Evolutionary conservation across 2,329 filamentous ascomycete genomes (phyloP), one percentile per base, ranked within the genome.

Genomic region (Pseudogymnoascus sp.): DNA sequence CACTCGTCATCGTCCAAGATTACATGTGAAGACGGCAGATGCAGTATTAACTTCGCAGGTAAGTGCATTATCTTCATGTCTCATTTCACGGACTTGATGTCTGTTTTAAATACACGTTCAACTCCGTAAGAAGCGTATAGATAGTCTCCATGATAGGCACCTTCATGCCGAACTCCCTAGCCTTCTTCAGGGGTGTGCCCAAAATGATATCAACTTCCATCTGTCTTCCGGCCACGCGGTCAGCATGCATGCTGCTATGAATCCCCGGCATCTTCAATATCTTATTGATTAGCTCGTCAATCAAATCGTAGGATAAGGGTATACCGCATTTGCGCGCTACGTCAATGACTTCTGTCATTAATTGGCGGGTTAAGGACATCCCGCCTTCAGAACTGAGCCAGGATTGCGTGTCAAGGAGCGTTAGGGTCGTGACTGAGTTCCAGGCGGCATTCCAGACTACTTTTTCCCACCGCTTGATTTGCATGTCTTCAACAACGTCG

Each of bases 121-220:
- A 53, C 4, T 70, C 76, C 2, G 70, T 70, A n/a, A 76, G 31
- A 18, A 78, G 65, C 0, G 68, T 66, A 62, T 76, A 77, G 11
- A 78, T 67, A 0, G 74, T 74, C 59, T 77, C 73, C 70, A 87
- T 67, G 64, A 81, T 76, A 2, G 82, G 81, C 74, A 84, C 81
- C 64, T 82, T 76, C 7, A 84, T 74, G 0, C 82, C 83, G 37
- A 82, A 76, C 68, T 81, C 79, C 64, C 77, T 77, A 0, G 81
- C 85, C 63, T 84, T 80, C 62, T 77, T 74, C 5, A 86, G 79
- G 2, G 84, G 82, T 69, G 86, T 85, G 0, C 85, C 84, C 11
- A 88, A 69, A 61, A 88, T 86, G 4, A 85, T 82, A 61, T 88
- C 85, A 61, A 87, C 74, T 70, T 88, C 85, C 82, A 88, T 82